Evolutionary conservation across 164 flowering plant species (phyloP).

Genomic region (Malania oleifera): DNA sequence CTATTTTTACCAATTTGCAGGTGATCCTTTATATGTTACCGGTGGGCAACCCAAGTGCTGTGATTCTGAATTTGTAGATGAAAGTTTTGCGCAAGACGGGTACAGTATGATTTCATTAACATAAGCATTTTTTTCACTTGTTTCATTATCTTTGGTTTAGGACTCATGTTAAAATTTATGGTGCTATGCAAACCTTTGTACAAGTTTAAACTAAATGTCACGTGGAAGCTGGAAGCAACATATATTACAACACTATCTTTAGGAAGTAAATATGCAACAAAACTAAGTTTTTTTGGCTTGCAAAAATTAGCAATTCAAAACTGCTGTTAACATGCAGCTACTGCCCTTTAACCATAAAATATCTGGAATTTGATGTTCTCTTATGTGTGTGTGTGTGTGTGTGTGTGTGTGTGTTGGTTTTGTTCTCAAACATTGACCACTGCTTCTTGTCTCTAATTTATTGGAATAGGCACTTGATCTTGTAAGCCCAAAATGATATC

Average conservation of each 20-base stretch:
- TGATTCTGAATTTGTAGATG: conserved; percentile 37
- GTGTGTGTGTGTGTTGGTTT: background rate
- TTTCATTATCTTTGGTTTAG: background rate
- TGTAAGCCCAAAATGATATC: no score
- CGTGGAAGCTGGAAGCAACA: no score
- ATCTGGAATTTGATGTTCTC: background rate
- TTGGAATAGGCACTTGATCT: no score
- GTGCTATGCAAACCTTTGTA: no score
- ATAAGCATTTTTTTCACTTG: background rate
- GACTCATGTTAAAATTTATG: no score
- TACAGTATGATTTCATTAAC: conserved; percentile 19
- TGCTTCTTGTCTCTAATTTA: background rate
- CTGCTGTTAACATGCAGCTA: background rate
- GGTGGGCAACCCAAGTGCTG: conserved; percentile 71
- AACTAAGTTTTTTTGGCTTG: background rate
- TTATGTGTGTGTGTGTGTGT: no score
- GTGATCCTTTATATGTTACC: conserved; percentile 76
- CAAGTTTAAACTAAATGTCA: no score
- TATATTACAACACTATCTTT: no score
- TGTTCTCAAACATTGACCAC: background rate
- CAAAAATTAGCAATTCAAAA: background rate
- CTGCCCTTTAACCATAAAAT: background rate
- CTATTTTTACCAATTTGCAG: conserved; percentile 43
- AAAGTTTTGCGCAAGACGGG: conserved; percentile 70
- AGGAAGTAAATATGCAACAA: background rate